phyloP scores from a whole-genome alignment of 2,329 filamentous ascomycete genomes.

The Fusarium goolgardi region DNA sequence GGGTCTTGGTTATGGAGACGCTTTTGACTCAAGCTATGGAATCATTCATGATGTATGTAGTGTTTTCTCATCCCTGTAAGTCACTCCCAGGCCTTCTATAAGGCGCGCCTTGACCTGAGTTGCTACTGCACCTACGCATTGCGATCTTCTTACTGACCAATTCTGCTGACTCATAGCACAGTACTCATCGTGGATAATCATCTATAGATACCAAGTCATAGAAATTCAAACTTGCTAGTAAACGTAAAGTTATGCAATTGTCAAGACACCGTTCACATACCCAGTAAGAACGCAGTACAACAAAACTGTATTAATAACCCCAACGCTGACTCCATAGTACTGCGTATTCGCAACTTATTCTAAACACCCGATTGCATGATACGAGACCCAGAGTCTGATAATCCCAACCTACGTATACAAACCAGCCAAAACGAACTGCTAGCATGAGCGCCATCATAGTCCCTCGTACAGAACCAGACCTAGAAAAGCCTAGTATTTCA shows the following conservation, averaged over 20 bases:
- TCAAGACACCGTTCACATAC: neutral
- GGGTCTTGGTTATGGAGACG: constrained; percentile 4
- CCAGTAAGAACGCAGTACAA: neutral
- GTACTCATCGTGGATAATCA: neutral
- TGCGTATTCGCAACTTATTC: constrained; percentile 24
- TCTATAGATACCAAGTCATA: neutral
- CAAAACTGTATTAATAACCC: neutral
- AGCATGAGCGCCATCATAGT: constrained; percentile 43
- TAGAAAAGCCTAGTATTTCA: neutral
- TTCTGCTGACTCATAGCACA: constrained; percentile 6
- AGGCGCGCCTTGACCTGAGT: neutral
- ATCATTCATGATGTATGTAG: constrained; percentile 7
- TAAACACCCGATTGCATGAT: constrained; percentile 38
- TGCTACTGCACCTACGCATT: neutral
- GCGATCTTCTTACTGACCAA: neutral
- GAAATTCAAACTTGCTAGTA: no score
- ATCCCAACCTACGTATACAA: constrained; percentile 44
- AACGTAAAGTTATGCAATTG: neutral
- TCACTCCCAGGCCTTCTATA: neutral
- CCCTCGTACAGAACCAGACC: constrained; percentile 3
- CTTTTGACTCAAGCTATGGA: constrained; percentile 19
- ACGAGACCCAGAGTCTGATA: constrained; percentile 26
- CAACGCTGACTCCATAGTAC: constrained; percentile 7
- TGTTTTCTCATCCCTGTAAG: constrained; percentile 2
- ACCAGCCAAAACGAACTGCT: constrained; percentile 41